These are phyloP conservation scores for Yamadazyma sp. DNA, from an alignment of 805 yeast genomes.

Conservation along the genomic window DNA sequence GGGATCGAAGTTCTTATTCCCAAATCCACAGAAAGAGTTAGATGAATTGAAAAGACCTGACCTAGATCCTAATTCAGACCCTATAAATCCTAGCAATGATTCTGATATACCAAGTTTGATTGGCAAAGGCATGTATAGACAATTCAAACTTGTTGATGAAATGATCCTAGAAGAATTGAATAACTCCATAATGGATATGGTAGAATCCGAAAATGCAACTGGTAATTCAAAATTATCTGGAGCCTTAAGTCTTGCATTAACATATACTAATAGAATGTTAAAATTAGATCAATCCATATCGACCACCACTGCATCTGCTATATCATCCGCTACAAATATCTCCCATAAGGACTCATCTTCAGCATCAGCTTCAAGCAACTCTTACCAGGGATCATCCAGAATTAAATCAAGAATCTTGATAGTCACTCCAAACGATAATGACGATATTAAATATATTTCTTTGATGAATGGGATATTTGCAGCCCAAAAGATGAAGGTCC, in stretches of 20 bases:
- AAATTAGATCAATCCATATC: conserved; percentile 45
- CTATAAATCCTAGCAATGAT: no score
- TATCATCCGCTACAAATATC: conserved; percentile 34
- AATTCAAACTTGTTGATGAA: conserved; percentile 77
- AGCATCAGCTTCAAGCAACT: conserved; percentile 12
- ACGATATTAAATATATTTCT: conserved; percentile 80
- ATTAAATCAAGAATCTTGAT: conserved; percentile 41
- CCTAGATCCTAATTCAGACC: no score
- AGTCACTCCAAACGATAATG: conserved; percentile 73
- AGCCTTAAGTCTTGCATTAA: conserved; percentile 77
- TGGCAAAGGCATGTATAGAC: conserved; percentile 74
- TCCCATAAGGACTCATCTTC: conserved; percentile 14
- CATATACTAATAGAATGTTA: conserved; percentile 70
- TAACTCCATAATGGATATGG: conserved; percentile 16
- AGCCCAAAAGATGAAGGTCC: conserved; percentile 86
- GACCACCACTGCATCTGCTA: conserved; percentile 44
- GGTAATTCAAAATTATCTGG: conserved; percentile 51
- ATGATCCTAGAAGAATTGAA: conserved; percentile 60
- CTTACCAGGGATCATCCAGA: conserved; percentile 20
- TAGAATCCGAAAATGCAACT: conserved; percentile 33
- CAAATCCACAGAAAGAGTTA: conserved; percentile 34
- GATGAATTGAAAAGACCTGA: conserved; percentile 7
- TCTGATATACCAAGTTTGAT: conserved; percentile 26
- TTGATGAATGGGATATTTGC: conserved; percentile 95
- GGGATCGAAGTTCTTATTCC: conserved; percentile 71